These are phyloP conservation scores for Cocos nucifera DNA, from an alignment of 176 grass and related monocot genomes.

Conservation along the genomic window DNA sequence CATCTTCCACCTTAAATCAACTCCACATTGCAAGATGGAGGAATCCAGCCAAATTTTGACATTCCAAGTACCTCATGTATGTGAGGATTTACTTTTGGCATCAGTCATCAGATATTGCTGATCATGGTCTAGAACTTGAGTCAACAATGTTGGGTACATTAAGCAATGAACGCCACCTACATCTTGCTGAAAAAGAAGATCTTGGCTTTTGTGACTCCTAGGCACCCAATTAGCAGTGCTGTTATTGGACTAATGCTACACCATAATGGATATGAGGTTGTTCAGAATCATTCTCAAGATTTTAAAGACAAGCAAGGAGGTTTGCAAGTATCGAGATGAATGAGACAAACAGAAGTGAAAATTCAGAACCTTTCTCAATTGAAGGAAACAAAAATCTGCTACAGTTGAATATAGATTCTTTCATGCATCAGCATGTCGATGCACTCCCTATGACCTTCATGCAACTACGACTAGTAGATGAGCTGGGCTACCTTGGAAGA, in stretches of 20 bases:
- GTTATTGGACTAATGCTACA: conserved; percentile 35
- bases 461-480: no score
- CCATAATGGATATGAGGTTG: conserved; percentile 24
- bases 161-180: conserved; percentile 17
- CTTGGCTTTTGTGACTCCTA: no score
- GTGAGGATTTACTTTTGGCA: conserved; percentile 44
- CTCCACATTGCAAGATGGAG: conserved; percentile 1
- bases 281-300: conserved; percentile 39
- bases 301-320: conserved; percentile 77
- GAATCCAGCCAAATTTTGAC: conserved; percentile 37
- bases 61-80: conserved; percentile 45
- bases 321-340: conserved; percentile 59
- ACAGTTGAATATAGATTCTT: conserved; percentile 20
- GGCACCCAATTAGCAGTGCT: conserved; percentile 29
- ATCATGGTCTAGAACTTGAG: conserved; percentile 27
- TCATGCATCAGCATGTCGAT: background rate
- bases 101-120: conserved; percentile 43
- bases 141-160: conserved; percentile 14
- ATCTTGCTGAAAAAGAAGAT: conserved; percentile 23
- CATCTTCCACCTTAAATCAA: no score
- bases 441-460: background rate
- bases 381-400: conserved; percentile 35
- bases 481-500: conserved; percentile 50
- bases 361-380: conserved; percentile 24
- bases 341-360: conserved; percentile 30